phyloP scores from a whole-genome alignment of 1,139 yeast genomes.

The Entelexis paramagnoliae region DNA sequence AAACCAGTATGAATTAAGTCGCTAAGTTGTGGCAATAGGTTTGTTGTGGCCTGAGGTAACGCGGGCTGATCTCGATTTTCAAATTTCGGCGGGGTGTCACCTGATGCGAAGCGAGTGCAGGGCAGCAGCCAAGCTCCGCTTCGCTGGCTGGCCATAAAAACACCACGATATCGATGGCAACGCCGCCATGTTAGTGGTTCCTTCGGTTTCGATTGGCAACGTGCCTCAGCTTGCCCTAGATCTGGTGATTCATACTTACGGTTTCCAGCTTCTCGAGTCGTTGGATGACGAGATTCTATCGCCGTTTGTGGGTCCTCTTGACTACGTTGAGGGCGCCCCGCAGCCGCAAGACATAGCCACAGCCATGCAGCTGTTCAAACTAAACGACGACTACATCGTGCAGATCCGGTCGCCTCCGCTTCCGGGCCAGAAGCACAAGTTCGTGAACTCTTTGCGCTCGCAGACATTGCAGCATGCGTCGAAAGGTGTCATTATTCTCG shows the following conservation, averaged over 20 bases:
- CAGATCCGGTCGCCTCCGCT: constrained; percentile 82
- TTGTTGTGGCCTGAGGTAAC: no score
- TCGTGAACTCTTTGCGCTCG: constrained; percentile 40
- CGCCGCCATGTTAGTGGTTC: constrained; percentile 42
- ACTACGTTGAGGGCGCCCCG: constrained; percentile 30
- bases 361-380: constrained; percentile 43
- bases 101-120: not conserved
- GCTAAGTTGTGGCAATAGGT: not conserved
- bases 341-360: constrained; percentile 40
- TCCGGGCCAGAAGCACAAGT: constrained; percentile 48
- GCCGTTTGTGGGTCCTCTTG: constrained; percentile 79
- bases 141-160: no score
- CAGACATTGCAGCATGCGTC: constrained; percentile 30
- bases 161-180: no score
- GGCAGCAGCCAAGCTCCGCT: no score
- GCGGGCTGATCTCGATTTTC: not conserved
- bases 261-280: constrained; percentile 42
- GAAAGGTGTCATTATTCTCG: constrained; percentile 45
- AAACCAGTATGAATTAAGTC: not conserved
- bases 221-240: constrained; percentile 79
- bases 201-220: constrained; percentile 78
- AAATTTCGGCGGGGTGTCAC: not conserved
- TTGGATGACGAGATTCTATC: constrained; percentile 54
- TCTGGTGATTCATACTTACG: constrained; percentile 54
- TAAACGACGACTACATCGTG: constrained; percentile 43